Conservation (phyloP, 495 filamentous ascomycete species). For the Friedmanniomyces endolithicus region DNA sequence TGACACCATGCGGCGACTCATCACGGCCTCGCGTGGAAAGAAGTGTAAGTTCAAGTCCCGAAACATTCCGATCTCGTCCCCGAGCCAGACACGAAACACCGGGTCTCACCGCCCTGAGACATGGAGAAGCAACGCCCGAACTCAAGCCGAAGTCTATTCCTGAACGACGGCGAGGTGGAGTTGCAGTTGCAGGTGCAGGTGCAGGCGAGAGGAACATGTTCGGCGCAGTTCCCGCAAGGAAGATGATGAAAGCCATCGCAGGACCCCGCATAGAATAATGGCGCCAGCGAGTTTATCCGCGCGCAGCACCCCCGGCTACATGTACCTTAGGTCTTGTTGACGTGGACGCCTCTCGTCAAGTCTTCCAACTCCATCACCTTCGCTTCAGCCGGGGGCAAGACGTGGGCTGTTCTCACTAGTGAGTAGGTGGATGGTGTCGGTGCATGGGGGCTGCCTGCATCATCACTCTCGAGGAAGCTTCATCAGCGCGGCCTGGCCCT, state of each 20-base stretch:
- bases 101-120: slow-evolving; percentile 10
- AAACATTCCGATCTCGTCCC: not conserved
- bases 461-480: too few relatives aligned
- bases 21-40: too few relatives aligned
- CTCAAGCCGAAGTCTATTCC: not conserved
- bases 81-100: not conserved
- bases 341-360: slow-evolving; percentile 6
- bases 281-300: not conserved
- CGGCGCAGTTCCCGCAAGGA: slow-evolving; percentile 6
- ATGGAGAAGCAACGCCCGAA: not conserved
- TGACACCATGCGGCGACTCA: too few relatives aligned
- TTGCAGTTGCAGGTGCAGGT: too few relatives aligned
- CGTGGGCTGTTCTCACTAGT: too few relatives aligned
- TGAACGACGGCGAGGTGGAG: too few relatives aligned
- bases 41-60: too few relatives aligned
- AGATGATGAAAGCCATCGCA: too few relatives aligned
- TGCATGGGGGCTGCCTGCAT: too few relatives aligned
- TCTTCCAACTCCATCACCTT: not conserved
- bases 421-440: too few relatives aligned
- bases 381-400: too few relatives aligned
- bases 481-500: too few relatives aligned
- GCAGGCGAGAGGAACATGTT: slow-evolving; percentile 7
- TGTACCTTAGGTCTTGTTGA: not conserved
- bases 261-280: not conserved
- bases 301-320: not conserved